Evolutionary conservation across 2,329 filamentous ascomycete genomes (phyloP), one percentile per base, ranked within the genome.

Genomic region (Pezicula carpinea): DNA sequence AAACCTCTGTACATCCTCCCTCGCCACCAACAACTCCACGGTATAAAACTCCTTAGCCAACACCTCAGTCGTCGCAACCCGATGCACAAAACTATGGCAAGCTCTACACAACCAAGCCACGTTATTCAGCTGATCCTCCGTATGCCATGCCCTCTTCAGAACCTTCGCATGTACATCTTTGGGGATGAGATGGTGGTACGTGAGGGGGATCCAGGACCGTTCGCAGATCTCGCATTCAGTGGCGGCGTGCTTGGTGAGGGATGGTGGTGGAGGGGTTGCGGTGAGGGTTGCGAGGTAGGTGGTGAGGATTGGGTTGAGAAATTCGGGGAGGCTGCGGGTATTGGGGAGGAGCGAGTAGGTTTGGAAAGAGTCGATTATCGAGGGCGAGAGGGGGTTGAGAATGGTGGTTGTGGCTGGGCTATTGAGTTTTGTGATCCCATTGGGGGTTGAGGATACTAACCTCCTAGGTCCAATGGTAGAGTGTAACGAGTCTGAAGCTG

Each of bases 181-280:
- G n/a, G 89, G 89, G 45, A 95, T 90, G 36, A 95, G 70, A 68
- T 95, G 89, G 62, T 95, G 89, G 63, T 93, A 95, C 1, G 85
- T 87, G 51, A 93, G 66, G 7, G 81, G 80, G 18, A 93, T 79
- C 80, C 87, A 89, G 52, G 81, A 78, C 1, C 89, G 74, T 2
- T 73, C 77, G 64, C 89, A 95, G 19, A 95, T 77, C 69, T 95
- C 89, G 65, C 89, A 95, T 4, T 71, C 74, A 3, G 71, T 66
- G 1, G 66, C 75, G 1, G 69, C 58, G 4, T 67, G 61, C 19
- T 78, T 75, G 1, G 83, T 85, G 0, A 73, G 68, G 1, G 70
- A 68, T 58, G 83, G 84, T 6, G 80, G 71, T 0, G 85, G 84
- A 0, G 88, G 87, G 0, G 84, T 69, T 0, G 80, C 71, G 1